These are phyloP conservation scores for Aspergillus sp. DNA, from an alignment of 2,329 filamentous ascomycete genomes.

Conservation along the genomic window DNA sequence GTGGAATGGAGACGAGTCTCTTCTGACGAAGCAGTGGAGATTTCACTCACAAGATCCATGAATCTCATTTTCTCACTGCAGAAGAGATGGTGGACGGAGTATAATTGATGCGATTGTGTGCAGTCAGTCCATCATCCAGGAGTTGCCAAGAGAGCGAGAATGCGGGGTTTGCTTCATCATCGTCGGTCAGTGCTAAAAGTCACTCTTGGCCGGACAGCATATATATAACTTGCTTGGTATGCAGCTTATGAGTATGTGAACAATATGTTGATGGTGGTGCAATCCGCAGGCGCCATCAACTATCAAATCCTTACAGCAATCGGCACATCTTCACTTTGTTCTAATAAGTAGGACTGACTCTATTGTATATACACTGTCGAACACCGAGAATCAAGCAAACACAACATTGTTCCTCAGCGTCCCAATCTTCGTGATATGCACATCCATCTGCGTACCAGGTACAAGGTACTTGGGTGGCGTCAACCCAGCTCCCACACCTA, in stretches of 20 bases:
- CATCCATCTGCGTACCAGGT: conserved; percentile 41
- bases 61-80: too few species aligned
- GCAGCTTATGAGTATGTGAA: too few species aligned
- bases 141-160: background rate
- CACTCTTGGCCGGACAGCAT: background rate
- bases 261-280: too few species aligned
- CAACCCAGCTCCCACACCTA: conserved; percentile 43
- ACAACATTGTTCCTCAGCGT: conserved; percentile 38
- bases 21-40: too few species aligned
- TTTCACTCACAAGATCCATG: too few species aligned
- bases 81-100: too few species aligned
- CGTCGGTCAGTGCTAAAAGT: background rate
- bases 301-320: too few species aligned
- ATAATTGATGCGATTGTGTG: background rate
- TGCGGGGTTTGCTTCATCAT: background rate
- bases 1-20: background rate
- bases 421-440: conserved; percentile 40
- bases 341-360: too few species aligned
- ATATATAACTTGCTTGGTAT: too few species aligned
- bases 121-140: background rate
- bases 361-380: background rate
- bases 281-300: too few species aligned
- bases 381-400: conserved; percentile 18
- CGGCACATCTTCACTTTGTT: too few species aligned
- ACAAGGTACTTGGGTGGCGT: conserved; percentile 38